Percentiles rank a stretch among this genome's conserved stretches.
phyloP scores from a whole-genome alignment of 495 filamentous ascomycete species.

The Haplographium delicatum region DNA sequence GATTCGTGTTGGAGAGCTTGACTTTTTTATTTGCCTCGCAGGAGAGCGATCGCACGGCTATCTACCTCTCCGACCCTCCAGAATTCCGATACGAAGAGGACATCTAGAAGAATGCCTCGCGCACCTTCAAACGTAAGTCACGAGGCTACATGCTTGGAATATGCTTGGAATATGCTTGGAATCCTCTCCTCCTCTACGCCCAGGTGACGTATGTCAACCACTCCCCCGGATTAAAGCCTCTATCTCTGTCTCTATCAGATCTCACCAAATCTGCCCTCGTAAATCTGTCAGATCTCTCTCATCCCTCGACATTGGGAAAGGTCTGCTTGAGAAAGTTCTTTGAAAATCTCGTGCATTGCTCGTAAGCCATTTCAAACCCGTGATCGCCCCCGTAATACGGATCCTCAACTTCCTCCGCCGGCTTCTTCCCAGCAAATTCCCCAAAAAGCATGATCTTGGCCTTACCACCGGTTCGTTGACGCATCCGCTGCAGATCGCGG shows the following conservation, averaged over 20 bases:
- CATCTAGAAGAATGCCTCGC: constrained; percentile 2
- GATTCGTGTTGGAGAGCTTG: too few species aligned
- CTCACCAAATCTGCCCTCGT: too few species aligned
- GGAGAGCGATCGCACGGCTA: too few species aligned
- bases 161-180: too few species aligned
- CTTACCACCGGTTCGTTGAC: constrained; percentile 45
- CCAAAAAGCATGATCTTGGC: constrained; percentile 77
- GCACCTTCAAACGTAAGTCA: neutral
- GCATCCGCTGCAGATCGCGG: constrained; percentile 57
- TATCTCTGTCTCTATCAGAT: too few species aligned
- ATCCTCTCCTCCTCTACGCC: too few species aligned
- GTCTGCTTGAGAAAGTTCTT: constrained; percentile 44
- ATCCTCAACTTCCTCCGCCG: constrained; percentile 73
- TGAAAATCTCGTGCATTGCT: constrained; percentile 77
- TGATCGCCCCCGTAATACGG: constrained; percentile 85
- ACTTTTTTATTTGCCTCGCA: neutral
- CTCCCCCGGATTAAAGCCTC: neutral
- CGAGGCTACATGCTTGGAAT: too few species aligned
- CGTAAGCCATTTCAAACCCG: constrained; percentile 81
- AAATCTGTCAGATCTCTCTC: neutral
- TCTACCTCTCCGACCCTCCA: too few species aligned
- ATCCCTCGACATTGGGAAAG: constrained; percentile 35
- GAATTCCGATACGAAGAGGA: too few species aligned
- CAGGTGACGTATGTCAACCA: too few species aligned
- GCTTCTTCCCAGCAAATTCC: constrained; percentile 62